Evolutionary conservation across 2,329 filamentous ascomycete species (phyloP), one percentile per base, ranked within the genome.

Genomic region (Raffaelea arxii): DNA sequence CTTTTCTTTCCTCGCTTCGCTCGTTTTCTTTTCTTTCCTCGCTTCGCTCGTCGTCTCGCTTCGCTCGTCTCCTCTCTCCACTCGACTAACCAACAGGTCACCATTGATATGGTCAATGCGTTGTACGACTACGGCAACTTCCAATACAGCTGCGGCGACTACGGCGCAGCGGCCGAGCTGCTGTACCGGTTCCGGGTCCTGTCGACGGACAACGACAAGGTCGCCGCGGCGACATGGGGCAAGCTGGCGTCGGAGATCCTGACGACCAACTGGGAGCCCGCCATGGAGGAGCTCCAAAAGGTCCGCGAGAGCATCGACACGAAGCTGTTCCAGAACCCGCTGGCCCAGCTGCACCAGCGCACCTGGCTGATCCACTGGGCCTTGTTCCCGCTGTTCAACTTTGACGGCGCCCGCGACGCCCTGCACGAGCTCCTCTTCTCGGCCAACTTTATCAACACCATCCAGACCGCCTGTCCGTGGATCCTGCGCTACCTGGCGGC

Each of bases 331-430:
- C 92, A 84, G 77, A 96, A 95, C 75, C 86, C 91, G 24, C 79
- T 96, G 54, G 90, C 86, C 50, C 92, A 98, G 72, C 84, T 98
- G 52, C 84, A 91, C 65, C 91, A 96, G 76, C 87, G 92, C 63
- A 94, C 90, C 49, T 95, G 91, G 87, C 76, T 98, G 60, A 85
- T 95, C 59, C 92, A 98, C 84, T 98, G 92, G 90, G 83, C 87
- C 40, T 82, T 98, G 51, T 98, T 97, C 80, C 91, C 92, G 52
- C 90, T 96, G 71, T 98, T 97, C 80, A 97, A 98, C 80, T 84
- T 87, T 71, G 91, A 97, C 60, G 77, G 81, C 55, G 87, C 88
- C 49, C 88, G 91, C 61, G 92, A 98, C 63, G 79, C 80, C 57
- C 78, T 98, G 58, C 87, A 92, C 62, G 92, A 98, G 59, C 82